phyloP scores from a whole-genome alignment of 345 rosid genomes.

The Psidium guajava region DNA sequence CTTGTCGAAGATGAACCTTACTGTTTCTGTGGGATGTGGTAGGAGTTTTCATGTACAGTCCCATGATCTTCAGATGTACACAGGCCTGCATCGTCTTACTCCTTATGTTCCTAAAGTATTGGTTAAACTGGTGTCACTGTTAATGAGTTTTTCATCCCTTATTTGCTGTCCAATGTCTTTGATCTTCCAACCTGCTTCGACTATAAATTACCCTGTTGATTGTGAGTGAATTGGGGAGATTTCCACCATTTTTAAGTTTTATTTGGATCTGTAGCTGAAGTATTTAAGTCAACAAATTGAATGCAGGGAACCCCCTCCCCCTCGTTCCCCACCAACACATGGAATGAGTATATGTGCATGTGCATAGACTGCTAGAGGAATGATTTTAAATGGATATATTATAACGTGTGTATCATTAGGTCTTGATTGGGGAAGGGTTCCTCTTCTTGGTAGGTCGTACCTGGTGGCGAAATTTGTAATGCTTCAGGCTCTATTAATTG shows the following conservation, averaged over 20 bases:
- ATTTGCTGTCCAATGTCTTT: background rate
- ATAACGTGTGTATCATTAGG: background rate
- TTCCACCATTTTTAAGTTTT: background rate
- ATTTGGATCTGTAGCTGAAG: background rate
- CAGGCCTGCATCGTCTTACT: background rate
- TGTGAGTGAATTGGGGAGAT: background rate
- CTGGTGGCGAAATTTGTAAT: background rate
- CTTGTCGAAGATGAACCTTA: background rate
- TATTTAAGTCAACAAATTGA: background rate
- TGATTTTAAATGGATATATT: too few species aligned
- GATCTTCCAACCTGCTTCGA: background rate
- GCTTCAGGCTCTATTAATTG: background rate
- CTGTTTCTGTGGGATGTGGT: background rate
- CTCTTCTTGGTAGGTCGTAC: background rate
- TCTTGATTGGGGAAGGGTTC: background rate
- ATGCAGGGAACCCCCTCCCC: background rate
- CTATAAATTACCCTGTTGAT: background rate
- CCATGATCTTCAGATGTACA: background rate
- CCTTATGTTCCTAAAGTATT: background rate
- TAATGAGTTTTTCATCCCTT: background rate
- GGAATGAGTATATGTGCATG: background rate
- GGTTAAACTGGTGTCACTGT: background rate
- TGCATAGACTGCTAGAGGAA: background rate
- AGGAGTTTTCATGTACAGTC: background rate
- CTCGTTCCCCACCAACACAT: background rate